Evolutionary conservation across 2,329 filamentous ascomycete genomes (phyloP).

Genomic region (Paraconiothyrium brasiliense): DNA sequence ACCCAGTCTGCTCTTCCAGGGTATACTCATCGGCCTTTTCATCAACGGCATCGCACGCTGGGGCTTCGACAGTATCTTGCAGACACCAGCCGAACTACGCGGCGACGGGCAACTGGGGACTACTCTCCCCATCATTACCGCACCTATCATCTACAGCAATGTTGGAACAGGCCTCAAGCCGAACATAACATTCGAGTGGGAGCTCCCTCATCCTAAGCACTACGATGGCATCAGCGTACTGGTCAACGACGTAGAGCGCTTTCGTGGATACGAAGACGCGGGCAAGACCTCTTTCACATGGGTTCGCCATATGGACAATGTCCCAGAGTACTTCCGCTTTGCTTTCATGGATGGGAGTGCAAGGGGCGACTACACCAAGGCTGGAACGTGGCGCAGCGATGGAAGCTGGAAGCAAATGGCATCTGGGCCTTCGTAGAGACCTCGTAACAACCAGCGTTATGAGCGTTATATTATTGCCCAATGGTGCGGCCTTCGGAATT

Average conservation of each 20-base stretch:
- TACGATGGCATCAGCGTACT: conserved; percentile 82
- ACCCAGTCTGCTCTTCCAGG: conserved; percentile 85
- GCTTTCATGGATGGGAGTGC: conserved; percentile 73
- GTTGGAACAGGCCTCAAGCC: conserved; percentile 52
- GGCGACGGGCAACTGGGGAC: conserved; percentile 64
- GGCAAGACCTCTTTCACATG: conserved; percentile 66
- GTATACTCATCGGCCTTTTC: conserved; percentile 87
- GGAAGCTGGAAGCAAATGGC: conserved; percentile 74
- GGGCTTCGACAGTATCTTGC: conserved; percentile 89
- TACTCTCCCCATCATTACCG: conserved; percentile 62
- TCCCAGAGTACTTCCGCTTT: conserved; percentile 80
- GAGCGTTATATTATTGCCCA: background rate
- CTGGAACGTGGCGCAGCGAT: conserved; percentile 72
- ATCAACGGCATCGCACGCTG: conserved; percentile 93
- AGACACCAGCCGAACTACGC: conserved; percentile 78
- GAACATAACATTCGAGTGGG: conserved; percentile 72
- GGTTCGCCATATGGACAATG: conserved; percentile 58
- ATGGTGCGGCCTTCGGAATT: background rate
- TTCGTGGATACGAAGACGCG: conserved; percentile 72
- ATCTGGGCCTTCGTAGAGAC: conserved; percentile 60
- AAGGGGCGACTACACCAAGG: conserved; percentile 77
- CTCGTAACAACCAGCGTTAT: background rate
- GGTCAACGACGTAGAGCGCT: conserved; percentile 86
- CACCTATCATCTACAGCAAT: conserved; percentile 56
- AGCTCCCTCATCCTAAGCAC: conserved; percentile 53